Base-by-base conservation (phyloP, 768 basidiomycete species). In the Mycena amicta region DNA sequence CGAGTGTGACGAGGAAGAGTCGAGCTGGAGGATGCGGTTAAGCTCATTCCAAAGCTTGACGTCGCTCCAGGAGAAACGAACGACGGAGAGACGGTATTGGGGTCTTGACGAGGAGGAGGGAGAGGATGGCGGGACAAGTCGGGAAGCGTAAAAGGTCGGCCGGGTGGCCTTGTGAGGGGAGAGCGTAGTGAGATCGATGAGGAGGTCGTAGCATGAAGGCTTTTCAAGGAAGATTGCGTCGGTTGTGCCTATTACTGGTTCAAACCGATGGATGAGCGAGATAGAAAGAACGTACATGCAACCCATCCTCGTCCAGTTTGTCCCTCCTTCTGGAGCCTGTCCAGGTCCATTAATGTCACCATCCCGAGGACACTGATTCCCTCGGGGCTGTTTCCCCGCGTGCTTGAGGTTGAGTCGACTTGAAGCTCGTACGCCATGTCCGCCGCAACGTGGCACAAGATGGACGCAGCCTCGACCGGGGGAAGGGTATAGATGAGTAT, bases 191-290 rank as follows among this genome's bases (percentile, higher is more conserved):
- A 93, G 73, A 71, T 94, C 90, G 59, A 94, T 86, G 50, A 94
- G 74, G 15, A 94, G 77, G 68, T 94, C 92, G 66, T 92, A 94
- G 64, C 84, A 85, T 3, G 82, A 74, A 1, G 92, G 88, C 68
- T 87, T 90, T 62, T 94, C 92, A 43, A 93, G 76, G 73, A 90
- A 93, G 18, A 94, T 83, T 8, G 91, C 86, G 62, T 94, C 92
- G 2, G 92, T 92, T 11, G 92, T 91, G 67, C 85, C 84, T 85
- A 53, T 23, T 31, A 52, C 29, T 51, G 6, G 37, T 46, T 51
- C 25, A 63, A 31, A 37, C 18, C 22, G 8, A 31, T 18, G 43
- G n/a, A n/a, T 47, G 60, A 26, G 39, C 25, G 37, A 43, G 53
- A 20, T 47, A 27, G 20, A 52, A 39, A 55, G 40, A 11, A 75